Conservation (phyloP, 345 rosid species). For the Eucalyptus curtisii region DNA sequence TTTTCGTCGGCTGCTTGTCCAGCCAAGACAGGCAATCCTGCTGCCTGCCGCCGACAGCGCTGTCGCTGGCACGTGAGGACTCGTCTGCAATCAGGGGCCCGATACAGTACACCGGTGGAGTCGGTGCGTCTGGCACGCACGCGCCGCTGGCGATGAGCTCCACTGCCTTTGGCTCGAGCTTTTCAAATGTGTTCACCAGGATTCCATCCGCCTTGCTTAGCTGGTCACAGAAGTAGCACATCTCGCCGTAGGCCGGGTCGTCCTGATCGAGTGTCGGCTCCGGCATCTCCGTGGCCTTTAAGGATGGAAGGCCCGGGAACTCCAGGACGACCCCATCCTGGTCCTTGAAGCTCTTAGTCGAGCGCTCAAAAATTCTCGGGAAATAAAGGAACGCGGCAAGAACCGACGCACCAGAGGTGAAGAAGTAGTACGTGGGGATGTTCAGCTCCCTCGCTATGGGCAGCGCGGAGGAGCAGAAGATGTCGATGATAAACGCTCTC, state of each 20-base stretch:
- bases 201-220: conserved; percentile 1
- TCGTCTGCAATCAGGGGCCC: background rate
- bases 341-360: background rate
- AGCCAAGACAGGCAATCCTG: background rate
- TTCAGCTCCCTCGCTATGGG: background rate
- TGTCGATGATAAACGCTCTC: conserved; percentile 3
- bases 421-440: conserved; percentile 9
- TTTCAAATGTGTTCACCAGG: conserved; percentile 6
- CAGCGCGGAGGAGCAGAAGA: conserved; percentile 3
- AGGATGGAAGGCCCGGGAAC: background rate
- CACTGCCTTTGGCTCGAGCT: background rate
- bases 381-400: background rate
- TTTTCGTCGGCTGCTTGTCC: background rate
- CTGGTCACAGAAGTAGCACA: background rate
- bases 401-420: background rate
- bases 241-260: background rate
- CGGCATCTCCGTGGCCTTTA: conserved; percentile 1
- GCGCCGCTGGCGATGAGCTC: background rate
- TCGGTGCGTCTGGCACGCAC: background rate
- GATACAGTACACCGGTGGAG: background rate
- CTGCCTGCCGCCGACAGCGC: background rate
- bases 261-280: background rate
- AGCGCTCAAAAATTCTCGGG: background rate
- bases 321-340: background rate
- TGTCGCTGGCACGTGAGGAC: background rate